Evolutionary conservation across 257 asterid species (phyloP).

Genomic region (Fraxinus quadrangulata): DNA sequence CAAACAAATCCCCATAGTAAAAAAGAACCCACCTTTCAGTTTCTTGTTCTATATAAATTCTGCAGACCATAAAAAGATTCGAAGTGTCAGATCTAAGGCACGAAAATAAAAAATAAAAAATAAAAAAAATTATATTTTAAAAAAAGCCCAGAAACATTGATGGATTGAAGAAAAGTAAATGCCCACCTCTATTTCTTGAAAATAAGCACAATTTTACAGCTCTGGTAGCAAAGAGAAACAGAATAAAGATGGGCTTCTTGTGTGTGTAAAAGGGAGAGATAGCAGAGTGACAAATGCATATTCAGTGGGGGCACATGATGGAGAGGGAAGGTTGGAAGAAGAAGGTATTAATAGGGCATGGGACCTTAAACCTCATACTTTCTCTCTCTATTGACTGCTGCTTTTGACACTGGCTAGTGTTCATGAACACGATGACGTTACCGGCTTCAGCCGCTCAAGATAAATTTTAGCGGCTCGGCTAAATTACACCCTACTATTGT

Average conservation of each 20-base stretch:
- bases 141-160: background rate
- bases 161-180: slow-evolving; percentile 10
- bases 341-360: slow-evolving; percentile 31
- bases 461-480: background rate
- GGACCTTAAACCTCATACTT: background rate
- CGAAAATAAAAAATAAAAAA: background rate
- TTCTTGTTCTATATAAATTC: slow-evolving; percentile 17
- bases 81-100: slow-evolving; percentile 18
- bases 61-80: slow-evolving; percentile 19
- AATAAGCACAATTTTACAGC: background rate
- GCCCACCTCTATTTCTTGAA: slow-evolving; percentile 1
- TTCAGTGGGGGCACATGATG: slow-evolving; percentile 1
- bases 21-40: background rate
- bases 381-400: slow-evolving; percentile 17
- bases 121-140: background rate
- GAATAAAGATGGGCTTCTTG: background rate
- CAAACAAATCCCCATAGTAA: slow-evolving; percentile 42
- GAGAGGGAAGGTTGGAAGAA: slow-evolving; percentile 22
- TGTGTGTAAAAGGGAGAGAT: background rate
- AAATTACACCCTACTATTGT: background rate
- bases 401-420: background rate
- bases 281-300: background rate
- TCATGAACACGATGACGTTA: background rate
- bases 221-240: background rate
- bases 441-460: background rate